Evolutionary conservation across 495 filamentous ascomycete genomes (phyloP).

Genomic region (Podospora fimiseda): DNA sequence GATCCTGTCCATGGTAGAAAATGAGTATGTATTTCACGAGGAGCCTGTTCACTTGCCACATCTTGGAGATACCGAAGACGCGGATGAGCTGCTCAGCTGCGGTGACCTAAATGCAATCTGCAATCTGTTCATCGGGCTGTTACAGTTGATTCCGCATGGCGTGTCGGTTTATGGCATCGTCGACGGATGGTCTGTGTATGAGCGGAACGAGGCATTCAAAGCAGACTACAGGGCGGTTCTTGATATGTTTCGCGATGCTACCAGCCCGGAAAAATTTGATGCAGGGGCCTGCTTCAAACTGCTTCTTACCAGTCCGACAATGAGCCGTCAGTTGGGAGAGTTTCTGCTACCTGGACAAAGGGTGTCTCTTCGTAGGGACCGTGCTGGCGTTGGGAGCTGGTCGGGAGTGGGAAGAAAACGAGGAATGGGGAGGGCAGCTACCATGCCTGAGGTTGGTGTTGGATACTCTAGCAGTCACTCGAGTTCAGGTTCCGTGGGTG

Average conservation of each 20-base stretch:
- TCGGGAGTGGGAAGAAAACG: neutral
- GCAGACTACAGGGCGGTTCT: constrained; percentile 9
- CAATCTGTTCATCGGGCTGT: constrained; percentile 5
- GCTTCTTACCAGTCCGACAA: neutral
- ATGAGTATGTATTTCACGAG: neutral
- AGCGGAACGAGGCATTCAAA: constrained; percentile 7
- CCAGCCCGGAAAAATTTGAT: neutral
- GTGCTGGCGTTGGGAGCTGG: neutral
- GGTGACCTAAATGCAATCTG: constrained; percentile 4
- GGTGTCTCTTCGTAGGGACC: neutral
- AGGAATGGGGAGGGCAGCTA: neutral
- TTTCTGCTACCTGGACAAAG: neutral
- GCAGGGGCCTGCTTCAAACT: neutral
- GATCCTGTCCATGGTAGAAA: constrained; percentile 8
- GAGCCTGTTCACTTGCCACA: constrained; percentile 1
- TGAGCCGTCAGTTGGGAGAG: neutral
- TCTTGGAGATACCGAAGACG: constrained; percentile 6
- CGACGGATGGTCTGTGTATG: constrained; percentile 10
- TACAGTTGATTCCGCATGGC: neutral
- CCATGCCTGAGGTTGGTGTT: too few relatives aligned
- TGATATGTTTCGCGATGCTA: constrained; percentile 1
- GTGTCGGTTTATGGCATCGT: constrained; percentile 9
- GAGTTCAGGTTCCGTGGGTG: too few relatives aligned
- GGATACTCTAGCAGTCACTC: too few relatives aligned
- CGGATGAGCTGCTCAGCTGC: neutral